A percentile compares a stretch with the other conserved stretches of the same genome.
Conservation (phyloP, 2,329 filamentous ascomycete genomes). For the Zalaria obscura region DNA sequence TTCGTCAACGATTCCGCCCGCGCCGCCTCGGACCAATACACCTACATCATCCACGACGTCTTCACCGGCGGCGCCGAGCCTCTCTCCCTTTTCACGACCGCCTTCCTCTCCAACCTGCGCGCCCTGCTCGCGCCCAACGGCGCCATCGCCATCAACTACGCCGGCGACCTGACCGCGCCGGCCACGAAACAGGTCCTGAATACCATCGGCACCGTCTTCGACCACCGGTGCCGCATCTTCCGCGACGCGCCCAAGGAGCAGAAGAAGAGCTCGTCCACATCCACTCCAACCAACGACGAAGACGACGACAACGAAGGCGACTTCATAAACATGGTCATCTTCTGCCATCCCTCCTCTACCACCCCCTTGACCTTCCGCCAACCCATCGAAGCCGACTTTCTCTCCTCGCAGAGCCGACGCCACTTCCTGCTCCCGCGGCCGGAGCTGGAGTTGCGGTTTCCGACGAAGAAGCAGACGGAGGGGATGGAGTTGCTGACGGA, state of each 20-base stretch:
- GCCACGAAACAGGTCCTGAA: constrained; percentile 65
- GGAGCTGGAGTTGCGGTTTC: constrained; percentile 43
- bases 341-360: constrained; percentile 52
- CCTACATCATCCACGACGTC: constrained; percentile 95
- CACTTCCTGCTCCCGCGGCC: constrained; percentile 58
- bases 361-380: constrained; percentile 43
- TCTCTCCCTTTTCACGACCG: constrained; percentile 69
- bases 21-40: constrained; percentile 37
- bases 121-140: constrained; percentile 63
- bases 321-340: constrained; percentile 94
- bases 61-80: constrained; percentile 95
- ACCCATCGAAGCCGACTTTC: constrained; percentile 49
- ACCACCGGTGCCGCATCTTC: constrained; percentile 72
- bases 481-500: constrained; percentile 38
- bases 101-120: constrained; percentile 63
- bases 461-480: constrained; percentile 19
- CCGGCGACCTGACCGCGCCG: constrained; percentile 68
- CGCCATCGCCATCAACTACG: constrained; percentile 90
- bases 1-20: constrained; percentile 35
- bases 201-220: constrained; percentile 72
- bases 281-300: constrained; percentile 17
- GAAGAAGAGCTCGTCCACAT: constrained; percentile 10
- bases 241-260: constrained; percentile 49
- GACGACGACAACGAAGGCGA: constrained; percentile 39
- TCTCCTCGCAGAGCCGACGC: constrained; percentile 56